Base-by-base conservation (phyloP, 768 basidiomycete species). In the Kwoniella dendrophila region DNA sequence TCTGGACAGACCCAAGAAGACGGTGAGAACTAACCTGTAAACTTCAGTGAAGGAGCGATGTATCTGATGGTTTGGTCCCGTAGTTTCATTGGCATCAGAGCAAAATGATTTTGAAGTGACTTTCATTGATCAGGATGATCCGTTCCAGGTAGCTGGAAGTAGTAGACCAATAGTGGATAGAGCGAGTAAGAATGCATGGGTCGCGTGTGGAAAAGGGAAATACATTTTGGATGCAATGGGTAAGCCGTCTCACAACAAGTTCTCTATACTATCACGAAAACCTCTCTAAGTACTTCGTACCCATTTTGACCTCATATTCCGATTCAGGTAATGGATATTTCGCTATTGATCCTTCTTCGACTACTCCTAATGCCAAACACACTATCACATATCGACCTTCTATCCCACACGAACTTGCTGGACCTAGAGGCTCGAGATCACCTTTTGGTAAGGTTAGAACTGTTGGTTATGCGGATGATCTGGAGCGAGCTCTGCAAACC, bases 161-260 rank as follows among this genome's bases (percentile, higher is more conserved):
- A 41, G 34, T 4, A 1, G 51, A 4, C 56, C 67, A 8, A 34
- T 62, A 22, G 12, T 68, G 7, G 56, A 58, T 1, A 55, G 14
- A 33, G 47, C 67, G 16, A 66, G 63, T 8, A 38, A 38, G 3
- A 73, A 70, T 53, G 69, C 74, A 4, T 75, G 74, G 74, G 74
- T 95, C 7, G 85, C 85, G 2, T 90, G 89, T 69, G 90, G 91
- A 6, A 81, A 82, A 3, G 83, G 86, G 34, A 76, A 85, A 16
- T 89, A 88, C 75, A 84, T 94, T 7, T 44, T 76, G 30, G 71
- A 76, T 38, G 43, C 68, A 8, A 61, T 76, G 18, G 71, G 72
- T 66, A 38, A 24, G 64, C 53, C 30, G 5, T 7, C 20, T 38
- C 18, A 8, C 36, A n/a, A 38, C 36, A 8, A 14, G 41, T 14